These are phyloP conservation scores for Suillus subalutaceus DNA, from an alignment of 768 basidiomycete genomes.

Conservation along the genomic window DNA sequence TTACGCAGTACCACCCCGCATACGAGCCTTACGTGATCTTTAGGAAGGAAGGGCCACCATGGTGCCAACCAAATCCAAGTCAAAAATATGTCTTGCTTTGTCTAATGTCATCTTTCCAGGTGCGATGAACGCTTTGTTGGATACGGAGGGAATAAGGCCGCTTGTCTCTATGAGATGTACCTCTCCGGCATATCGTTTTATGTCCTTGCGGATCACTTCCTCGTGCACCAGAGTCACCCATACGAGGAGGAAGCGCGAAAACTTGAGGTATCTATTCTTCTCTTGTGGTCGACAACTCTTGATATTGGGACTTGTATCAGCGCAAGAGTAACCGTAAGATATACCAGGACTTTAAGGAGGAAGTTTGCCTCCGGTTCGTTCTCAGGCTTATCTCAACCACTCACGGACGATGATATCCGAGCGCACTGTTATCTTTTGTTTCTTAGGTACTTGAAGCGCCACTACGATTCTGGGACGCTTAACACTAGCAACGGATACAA, in stretches of 20 bases:
- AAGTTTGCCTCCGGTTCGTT: conserved; percentile 64
- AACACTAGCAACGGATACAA: conserved; percentile 47
- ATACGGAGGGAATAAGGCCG: conserved; percentile 92
- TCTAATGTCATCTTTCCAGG: conserved; percentile 43
- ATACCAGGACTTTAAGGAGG: conserved; percentile 79
- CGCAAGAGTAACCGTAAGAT: conserved; percentile 76
- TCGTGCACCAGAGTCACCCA: conserved; percentile 84
- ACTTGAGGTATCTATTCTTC: conserved; percentile 54
- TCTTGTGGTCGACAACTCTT: conserved; percentile 4
- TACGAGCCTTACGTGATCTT: conserved; percentile 92
- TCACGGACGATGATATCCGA: neutral
- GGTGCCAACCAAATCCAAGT: conserved; percentile 44
- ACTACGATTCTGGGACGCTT: conserved; percentile 47
- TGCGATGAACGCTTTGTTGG: conserved; percentile 89
- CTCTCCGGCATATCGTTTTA: conserved; percentile 82
- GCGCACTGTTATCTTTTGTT: neutral
- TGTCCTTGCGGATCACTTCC: conserved; percentile 84
- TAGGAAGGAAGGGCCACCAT: conserved; percentile 73
- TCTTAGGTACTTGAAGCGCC: conserved; percentile 64
- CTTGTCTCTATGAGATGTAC: conserved; percentile 91
- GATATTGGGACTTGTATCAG: conserved; percentile 36
- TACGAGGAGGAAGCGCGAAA: conserved; percentile 78
- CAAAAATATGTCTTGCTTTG: neutral
- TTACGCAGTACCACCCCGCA: conserved; percentile 75
- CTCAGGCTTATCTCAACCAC: neutral